phyloP scores from a whole-genome alignment of 208 protist species.

The Trypanosoma theileri region DNA sequence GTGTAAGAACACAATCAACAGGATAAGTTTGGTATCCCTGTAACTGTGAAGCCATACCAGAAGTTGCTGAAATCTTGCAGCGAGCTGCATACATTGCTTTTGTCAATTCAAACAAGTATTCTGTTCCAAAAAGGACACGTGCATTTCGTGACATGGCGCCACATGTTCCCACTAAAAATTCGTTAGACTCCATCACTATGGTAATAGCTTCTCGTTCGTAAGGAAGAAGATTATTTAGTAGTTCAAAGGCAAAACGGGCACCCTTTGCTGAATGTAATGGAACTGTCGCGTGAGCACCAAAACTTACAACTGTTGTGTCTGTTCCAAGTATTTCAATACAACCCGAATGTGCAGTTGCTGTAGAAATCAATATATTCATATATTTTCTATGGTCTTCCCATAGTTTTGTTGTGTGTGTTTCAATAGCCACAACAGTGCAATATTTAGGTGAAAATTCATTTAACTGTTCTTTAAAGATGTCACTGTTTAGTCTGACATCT shows the following conservation, averaged over 20 bases:
- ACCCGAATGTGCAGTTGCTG: constrained; percentile 30
- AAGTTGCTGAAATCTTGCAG: constrained; percentile 59
- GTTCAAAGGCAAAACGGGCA: constrained; percentile 57
- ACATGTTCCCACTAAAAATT: constrained; percentile 71
- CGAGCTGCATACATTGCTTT: constrained; percentile 8
- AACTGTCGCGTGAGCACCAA: constrained; percentile 61
- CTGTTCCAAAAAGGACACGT: constrained; percentile 24
- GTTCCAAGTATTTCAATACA: constrained; percentile 57
- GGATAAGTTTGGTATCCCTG: constrained; percentile 40
- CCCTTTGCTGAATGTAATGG: constrained; percentile 57
- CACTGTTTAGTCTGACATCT: constrained; percentile 55
- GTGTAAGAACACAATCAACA: constrained; percentile 49
- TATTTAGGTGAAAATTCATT: constrained; percentile 53
- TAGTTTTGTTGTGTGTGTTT: constrained; percentile 33
- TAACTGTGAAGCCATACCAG: constrained; percentile 47
- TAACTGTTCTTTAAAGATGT: constrained; percentile 59
- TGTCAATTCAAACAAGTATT: constrained; percentile 20
- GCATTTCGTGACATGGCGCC: constrained; percentile 25
- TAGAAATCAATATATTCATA: constrained; percentile 13
- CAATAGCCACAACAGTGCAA: constrained; percentile 57
- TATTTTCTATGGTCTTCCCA: constrained; percentile 5
- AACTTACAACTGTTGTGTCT: constrained; percentile 58
- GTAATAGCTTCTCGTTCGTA: constrained; percentile 40
- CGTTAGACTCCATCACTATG: constrained; percentile 55
- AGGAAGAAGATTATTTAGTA: constrained; percentile 36